These are phyloP conservation scores for Emmonsiellopsis sp. DNA, from an alignment of 2,329 filamentous ascomycete species.

Conservation along the genomic window DNA sequence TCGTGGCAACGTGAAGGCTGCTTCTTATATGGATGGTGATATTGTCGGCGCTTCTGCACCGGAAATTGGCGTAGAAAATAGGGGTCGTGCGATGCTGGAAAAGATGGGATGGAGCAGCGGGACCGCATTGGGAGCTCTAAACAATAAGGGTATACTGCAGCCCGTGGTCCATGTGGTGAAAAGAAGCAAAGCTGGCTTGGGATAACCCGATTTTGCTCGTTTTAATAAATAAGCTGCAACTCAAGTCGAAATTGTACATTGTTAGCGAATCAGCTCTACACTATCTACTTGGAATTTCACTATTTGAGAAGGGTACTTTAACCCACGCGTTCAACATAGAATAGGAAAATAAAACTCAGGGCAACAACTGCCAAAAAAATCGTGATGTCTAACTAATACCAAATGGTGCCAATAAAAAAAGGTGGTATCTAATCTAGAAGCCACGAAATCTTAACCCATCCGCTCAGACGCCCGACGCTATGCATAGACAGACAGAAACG, in stretches of 20 bases:
- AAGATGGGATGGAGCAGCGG: slow-evolving; percentile 96
- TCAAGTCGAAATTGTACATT: too few species aligned
- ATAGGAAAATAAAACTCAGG: too few species aligned
- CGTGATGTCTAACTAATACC: too few species aligned
- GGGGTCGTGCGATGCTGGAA: slow-evolving; percentile 76
- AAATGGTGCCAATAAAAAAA: too few species aligned
- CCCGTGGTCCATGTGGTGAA: slow-evolving; percentile 85
- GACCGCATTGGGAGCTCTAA: slow-evolving; percentile 67
- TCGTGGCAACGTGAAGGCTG: slow-evolving; percentile 32
- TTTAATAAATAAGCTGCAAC: too few species aligned
- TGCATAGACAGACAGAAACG: neutral
- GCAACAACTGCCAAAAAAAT: too few species aligned
- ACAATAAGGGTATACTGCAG: slow-evolving; percentile 82
- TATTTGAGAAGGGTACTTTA: too few species aligned
- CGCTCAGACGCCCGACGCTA: neutral
- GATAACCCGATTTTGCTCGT: slow-evolving; percentile 33
- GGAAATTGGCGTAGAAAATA: slow-evolving; percentile 74
- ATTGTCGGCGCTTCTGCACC: slow-evolving; percentile 77
- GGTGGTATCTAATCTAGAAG: too few species aligned
- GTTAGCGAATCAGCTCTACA: too few species aligned
- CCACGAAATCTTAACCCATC: too few species aligned
- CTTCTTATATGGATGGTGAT: slow-evolving; percentile 71
- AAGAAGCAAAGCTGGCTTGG: slow-evolving; percentile 73
- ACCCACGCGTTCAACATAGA: too few species aligned
- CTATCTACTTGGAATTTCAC: too few species aligned